A percentile compares a stretch with the other conserved stretches of the same genome.
These are phyloP conservation scores for Tribonema minus DNA, from an alignment of 108 stramenopile genomes.

Conservation along the genomic window DNA sequence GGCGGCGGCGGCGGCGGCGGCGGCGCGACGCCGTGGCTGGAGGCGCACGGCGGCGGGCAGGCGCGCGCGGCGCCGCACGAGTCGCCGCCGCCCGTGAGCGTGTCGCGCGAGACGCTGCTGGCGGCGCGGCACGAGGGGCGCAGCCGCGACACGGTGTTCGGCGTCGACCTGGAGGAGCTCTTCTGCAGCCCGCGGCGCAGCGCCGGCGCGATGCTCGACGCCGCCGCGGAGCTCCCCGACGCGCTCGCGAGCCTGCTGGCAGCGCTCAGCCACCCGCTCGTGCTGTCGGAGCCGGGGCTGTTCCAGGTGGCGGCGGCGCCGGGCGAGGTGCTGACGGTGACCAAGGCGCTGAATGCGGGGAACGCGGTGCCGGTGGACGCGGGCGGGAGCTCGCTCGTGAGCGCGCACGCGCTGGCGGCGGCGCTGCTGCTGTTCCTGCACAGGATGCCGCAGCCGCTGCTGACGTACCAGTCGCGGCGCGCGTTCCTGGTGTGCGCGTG, in stretches of 20 bases:
- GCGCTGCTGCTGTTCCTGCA: constrained; percentile 31
- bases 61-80: background rate
- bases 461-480: constrained; percentile 6
- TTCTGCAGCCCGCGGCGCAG: background rate
- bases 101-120: background rate
- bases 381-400: background rate
- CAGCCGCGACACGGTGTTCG: background rate
- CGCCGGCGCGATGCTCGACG: background rate
- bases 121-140: background rate
- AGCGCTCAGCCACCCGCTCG: background rate
- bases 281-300: background rate
- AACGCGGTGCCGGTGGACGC: background rate
- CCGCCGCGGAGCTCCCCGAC: constrained; percentile 5
- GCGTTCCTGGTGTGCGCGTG: constrained; percentile 19
- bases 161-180: background rate
- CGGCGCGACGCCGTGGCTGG: background rate
- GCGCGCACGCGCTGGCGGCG: constrained; percentile 2
- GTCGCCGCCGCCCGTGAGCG: background rate
- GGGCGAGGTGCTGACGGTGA: no score
- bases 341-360: no score
- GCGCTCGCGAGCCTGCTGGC: constrained; percentile 10
- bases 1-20: background rate
- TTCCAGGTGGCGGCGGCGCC: background rate
- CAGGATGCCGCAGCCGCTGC: constrained; percentile 30
- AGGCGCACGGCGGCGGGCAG: background rate